Base-by-base conservation (phyloP, 2,329 filamentous ascomycete species). In the Kalaharituber pfeilii region DNA sequence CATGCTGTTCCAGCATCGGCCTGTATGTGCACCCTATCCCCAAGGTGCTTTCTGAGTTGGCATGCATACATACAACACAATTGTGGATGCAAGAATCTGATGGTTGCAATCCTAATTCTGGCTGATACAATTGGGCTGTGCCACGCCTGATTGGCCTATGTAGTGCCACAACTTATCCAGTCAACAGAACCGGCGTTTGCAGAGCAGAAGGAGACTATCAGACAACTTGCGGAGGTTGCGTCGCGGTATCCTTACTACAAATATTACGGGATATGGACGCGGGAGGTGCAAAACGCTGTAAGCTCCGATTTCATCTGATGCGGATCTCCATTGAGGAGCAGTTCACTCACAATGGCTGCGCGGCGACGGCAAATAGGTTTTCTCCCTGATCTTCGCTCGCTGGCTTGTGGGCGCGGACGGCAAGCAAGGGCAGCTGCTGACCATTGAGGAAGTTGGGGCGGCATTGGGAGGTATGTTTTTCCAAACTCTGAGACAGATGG, bases 201-300 rank as follows among this genome's bases (percentile, higher is more conserved):
- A 59, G 77, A 83, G 30, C 80, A 94, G 67, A 76, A 84, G 54
- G 72, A 78, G 49, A 82, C 81, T 45, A 76, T 95, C 47, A 70
- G 73, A 55, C 79, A 81, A 61, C 77, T 98, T 45, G 77, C 79
- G 57, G 70, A 75, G 53, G 77, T 85, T 53, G 86, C 88, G 1
- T 88, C 86, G 25, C 76, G 84, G 67, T 82, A 93, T 65, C 89
- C 91, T 0, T 98, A 96, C 74, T 98, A 96, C 79, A 95, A 94
- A 76, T 95, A 93, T 73, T 95, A 95, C 69, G 72, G 75, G 54
- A 79, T 86, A 67, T 98, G 91, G 91, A 77, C 80, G 26, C 79
- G 86, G 56, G 79, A 84, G 64, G 72, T 95, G 53, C 89, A 96
- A 69, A 86, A 85, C 67, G 78, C 85, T 45, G 78, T 76, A 75